A percentile compares a stretch with the other conserved stretches of the same genome.
These are phyloP conservation scores for Hypoxylon lienhwacheense DNA, from an alignment of 495 filamentous ascomycete genomes.

Conservation along the genomic window DNA sequence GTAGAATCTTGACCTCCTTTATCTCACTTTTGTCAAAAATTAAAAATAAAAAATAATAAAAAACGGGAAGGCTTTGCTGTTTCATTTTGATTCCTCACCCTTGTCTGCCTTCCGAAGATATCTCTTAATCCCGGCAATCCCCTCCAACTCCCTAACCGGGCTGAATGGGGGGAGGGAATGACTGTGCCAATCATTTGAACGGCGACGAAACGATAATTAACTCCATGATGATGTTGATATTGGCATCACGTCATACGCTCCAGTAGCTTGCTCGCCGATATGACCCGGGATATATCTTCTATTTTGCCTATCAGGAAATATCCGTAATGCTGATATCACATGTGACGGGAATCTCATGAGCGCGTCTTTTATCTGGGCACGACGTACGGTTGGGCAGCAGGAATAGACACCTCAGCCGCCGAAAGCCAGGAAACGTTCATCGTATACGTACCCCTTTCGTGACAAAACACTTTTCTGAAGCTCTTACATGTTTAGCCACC, in stretches of 20 bases:
- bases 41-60: no score
- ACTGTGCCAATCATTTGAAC: conserved; percentile 18
- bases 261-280: conserved; percentile 2
- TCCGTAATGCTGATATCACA: conserved; percentile 8
- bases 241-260: conserved; percentile 28
- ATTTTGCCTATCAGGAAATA: conserved; percentile 24
- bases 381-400: conserved; percentile 9
- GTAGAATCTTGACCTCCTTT: not conserved
- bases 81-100: conserved; percentile 6
- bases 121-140: conserved; percentile 22
- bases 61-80: not conserved
- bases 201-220: conserved; percentile 10
- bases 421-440: conserved; percentile 12
- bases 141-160: conserved; percentile 21
- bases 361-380: not conserved
- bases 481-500: not conserved
- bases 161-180: conserved; percentile 12
- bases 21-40: conserved; percentile 1
- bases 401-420: conserved; percentile 5
- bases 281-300: conserved; percentile 10
- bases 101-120: conserved; percentile 16
- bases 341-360: conserved; percentile 3
- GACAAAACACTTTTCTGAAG: not conserved
- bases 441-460: no score
- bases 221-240: conserved; percentile 30